Evolutionary conservation across 2,329 filamentous ascomycete genomes (phyloP).

Genomic region (Aureobasidium sp.): DNA sequence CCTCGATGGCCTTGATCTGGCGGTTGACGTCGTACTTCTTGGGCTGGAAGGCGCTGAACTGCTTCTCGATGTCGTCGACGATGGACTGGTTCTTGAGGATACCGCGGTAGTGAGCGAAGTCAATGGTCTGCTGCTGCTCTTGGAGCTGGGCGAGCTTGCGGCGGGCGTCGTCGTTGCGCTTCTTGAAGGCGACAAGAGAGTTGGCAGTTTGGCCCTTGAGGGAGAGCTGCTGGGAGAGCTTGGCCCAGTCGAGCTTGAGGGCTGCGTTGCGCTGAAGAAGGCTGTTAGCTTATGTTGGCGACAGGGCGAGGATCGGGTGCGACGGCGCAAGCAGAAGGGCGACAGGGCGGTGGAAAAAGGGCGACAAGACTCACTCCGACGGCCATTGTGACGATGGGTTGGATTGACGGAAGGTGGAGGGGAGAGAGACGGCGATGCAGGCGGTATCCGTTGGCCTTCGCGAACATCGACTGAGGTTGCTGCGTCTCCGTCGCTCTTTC

Average conservation of each 20-base stretch:
- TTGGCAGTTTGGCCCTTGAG: slow-evolving; percentile 90
- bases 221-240: slow-evolving; percentile 87
- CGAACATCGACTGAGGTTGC: slow-evolving; percentile 13
- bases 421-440: slow-evolving; percentile 21
- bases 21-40: slow-evolving; percentile 84
- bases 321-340: neutral
- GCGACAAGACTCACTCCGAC: slow-evolving; percentile 50
- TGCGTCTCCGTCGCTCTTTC: slow-evolving; percentile 8
- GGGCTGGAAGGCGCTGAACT: slow-evolving; percentile 87
- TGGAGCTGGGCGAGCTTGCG: slow-evolving; percentile 81
- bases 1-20: slow-evolving; percentile 97
- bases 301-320: neutral
- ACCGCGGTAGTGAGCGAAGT: slow-evolving; percentile 89
- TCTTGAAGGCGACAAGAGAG: slow-evolving; percentile 94
- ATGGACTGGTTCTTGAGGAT: slow-evolving; percentile 93
- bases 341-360: neutral
- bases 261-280: slow-evolving; percentile 80
- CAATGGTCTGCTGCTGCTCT: slow-evolving; percentile 77
- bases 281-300: slow-evolving; percentile 3
- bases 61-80: slow-evolving; percentile 94
- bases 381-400: slow-evolving; percentile 54
- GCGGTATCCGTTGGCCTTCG: slow-evolving; percentile 10
- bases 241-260: slow-evolving; percentile 98
- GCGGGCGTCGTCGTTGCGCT: slow-evolving; percentile 97
- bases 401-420: slow-evolving; percentile 43